phyloP scores from a whole-genome alignment of 257 asterid species.

The Lycium ferocissimum region DNA sequence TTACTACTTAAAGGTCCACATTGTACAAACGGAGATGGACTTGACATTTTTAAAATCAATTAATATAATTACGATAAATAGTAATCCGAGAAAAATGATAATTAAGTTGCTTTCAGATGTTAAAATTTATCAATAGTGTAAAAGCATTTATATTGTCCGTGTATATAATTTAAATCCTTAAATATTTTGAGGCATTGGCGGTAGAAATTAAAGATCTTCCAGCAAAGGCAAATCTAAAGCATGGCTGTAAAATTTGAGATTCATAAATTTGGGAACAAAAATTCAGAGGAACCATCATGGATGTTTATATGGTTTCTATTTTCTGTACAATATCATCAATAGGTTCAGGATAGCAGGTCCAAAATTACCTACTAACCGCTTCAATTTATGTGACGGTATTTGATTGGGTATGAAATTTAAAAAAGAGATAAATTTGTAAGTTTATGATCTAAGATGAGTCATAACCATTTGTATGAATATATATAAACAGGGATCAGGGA shows the following conservation, averaged over 20 bases:
- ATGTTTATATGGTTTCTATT: not conserved
- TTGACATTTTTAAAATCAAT: no score
- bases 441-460: no score
- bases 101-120: no score
- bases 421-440: no score
- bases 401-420: not conserved
- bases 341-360: not conserved
- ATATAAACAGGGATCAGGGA: not conserved
- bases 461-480: not conserved
- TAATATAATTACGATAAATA: no score
- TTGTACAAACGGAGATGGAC: no score
- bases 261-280: not conserved
- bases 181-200: not conserved
- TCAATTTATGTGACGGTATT: not conserved
- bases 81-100: no score
- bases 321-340: not conserved
- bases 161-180: no score
- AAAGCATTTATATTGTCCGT: not conserved
- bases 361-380: not conserved
- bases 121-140: no score
- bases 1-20: not conserved
- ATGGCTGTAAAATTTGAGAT: slow-evolving; percentile 12
- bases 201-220: slow-evolving; percentile 1
- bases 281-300: slow-evolving; percentile 17
- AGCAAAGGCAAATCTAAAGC: not conserved